phyloP scores from a whole-genome alignment of 1,284 basidiomycete species.

The Mycena sp. region DNA sequence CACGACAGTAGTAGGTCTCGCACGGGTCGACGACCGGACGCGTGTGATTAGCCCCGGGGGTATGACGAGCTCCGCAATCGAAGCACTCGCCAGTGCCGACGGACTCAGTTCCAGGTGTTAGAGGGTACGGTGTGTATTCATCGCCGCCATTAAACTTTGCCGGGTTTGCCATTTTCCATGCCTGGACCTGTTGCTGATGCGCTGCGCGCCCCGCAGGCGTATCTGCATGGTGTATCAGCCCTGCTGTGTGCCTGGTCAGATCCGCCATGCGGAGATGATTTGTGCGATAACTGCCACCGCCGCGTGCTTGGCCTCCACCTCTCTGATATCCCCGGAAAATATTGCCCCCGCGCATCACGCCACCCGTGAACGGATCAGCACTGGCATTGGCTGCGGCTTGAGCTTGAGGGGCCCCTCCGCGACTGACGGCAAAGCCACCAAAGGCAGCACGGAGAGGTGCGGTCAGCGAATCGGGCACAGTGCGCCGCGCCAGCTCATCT shows the following conservation, averaged over 20 bases:
- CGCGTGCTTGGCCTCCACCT: not conserved
- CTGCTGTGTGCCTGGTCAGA: not conserved
- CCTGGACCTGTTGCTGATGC: not conserved
- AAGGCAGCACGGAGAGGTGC: too few relatives aligned
- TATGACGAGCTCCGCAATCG: not conserved
- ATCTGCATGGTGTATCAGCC: not conserved
- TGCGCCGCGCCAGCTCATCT: not conserved
- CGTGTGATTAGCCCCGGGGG: too few relatives aligned
- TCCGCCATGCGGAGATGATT: not conserved
- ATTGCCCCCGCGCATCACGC: too few relatives aligned
- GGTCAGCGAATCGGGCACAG: not conserved
- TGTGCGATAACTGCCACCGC: not conserved
- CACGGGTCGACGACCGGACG: too few relatives aligned
- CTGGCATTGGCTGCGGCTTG: not conserved
- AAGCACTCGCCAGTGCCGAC: not conserved
- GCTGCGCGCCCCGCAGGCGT: not conserved
- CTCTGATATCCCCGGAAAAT: too few relatives aligned
- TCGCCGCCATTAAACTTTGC: not conserved
- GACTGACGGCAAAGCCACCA: too few relatives aligned
- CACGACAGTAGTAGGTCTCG: too few relatives aligned
- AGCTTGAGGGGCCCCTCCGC: not conserved
- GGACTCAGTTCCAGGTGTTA: not conserved
- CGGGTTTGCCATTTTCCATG: not conserved
- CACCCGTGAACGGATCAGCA: not conserved
- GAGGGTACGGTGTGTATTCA: constrained; percentile 1